These are phyloP conservation scores for Castanea crenata DNA, from an alignment of 306 rosid species.

Conservation along the genomic window DNA sequence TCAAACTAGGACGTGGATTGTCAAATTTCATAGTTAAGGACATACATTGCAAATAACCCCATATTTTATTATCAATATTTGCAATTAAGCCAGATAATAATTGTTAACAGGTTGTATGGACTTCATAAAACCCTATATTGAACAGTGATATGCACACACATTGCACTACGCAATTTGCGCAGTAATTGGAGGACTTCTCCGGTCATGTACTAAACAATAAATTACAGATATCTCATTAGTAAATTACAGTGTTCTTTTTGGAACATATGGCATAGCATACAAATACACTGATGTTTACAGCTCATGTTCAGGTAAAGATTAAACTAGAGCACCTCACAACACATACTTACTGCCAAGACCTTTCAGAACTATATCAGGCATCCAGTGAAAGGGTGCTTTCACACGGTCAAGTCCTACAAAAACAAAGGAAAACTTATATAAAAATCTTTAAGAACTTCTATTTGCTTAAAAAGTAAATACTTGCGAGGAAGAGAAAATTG, in stretches of 20 bases:
- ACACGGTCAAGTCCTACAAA: constrained; percentile 15
- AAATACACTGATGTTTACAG: not conserved
- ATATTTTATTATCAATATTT: too few relatives aligned
- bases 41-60: too few relatives aligned
- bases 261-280: not conserved
- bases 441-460: too few relatives aligned
- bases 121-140: too few relatives aligned
- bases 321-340: not conserved
- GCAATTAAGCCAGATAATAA: too few relatives aligned
- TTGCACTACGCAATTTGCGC: too few relatives aligned
- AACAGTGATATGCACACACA: too few relatives aligned
- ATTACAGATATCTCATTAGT: not conserved
- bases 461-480: not conserved
- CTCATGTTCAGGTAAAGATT: not conserved
- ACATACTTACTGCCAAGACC: constrained; percentile 9
- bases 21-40: too few relatives aligned
- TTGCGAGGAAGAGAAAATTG: not conserved
- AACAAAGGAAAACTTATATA: not conserved
- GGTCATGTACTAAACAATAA: too few relatives aligned
- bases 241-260: not conserved
- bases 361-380: constrained; percentile 1
- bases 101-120: too few relatives aligned
- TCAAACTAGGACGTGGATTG: too few relatives aligned
- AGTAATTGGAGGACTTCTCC: too few relatives aligned
- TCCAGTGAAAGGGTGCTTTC: constrained; percentile 19